These are phyloP conservation scores for Eremothecium sinecaudum DNA, from an alignment of 1,139 yeast genomes.

Conservation along the genomic window DNA sequence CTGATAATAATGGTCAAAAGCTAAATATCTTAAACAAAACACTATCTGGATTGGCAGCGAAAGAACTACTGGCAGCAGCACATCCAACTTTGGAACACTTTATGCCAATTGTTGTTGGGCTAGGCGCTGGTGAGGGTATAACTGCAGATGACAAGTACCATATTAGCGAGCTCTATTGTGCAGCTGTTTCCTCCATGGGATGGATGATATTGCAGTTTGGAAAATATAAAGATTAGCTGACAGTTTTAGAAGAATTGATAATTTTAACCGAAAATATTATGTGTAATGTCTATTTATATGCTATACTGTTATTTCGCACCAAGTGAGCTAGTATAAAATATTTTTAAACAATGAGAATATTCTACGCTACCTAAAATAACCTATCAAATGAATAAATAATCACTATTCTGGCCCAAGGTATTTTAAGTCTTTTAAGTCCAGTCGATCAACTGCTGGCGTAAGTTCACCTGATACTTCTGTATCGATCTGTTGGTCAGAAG, in stretches of 20 bases:
- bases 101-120: conserved; percentile 57
- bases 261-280: too few species aligned
- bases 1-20: conserved; percentile 22
- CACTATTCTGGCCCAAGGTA: too few species aligned
- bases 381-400: too few species aligned
- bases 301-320: too few species aligned
- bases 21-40: conserved; percentile 32
- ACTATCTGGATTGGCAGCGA: conserved; percentile 28
- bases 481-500: too few species aligned
- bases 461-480: too few species aligned
- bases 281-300: too few species aligned
- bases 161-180: conserved; percentile 40
- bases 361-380: too few species aligned
- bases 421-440: too few species aligned
- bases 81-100: conserved; percentile 75
- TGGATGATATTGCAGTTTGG: conserved; percentile 57
- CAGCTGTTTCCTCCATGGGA: conserved; percentile 42
- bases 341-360: too few species aligned
- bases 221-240: conserved; percentile 1
- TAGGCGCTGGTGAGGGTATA: conserved; percentile 46
- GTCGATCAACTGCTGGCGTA: too few species aligned
- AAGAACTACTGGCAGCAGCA: conserved; percentile 39
- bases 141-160: conserved; percentile 33
- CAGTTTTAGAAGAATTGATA: not conserved
- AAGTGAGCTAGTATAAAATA: too few species aligned